phyloP scores from a whole-genome alignment of 257 asterid species.

The Orobanche coerulescens region DNA sequence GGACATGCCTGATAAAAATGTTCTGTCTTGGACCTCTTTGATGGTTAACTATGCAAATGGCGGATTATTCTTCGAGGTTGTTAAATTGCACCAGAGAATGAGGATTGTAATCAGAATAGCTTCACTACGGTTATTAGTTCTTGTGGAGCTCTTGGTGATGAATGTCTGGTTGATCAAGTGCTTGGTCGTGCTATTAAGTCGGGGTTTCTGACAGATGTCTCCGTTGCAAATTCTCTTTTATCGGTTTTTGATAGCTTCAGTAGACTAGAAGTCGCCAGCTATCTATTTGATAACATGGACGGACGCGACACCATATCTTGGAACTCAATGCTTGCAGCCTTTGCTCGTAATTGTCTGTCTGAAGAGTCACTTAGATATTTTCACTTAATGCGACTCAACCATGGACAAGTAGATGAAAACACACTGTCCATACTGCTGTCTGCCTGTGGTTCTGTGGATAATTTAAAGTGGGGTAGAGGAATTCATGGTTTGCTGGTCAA shows the following conservation, averaged over 20 bases:
- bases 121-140: no score
- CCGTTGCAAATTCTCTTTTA: constrained; percentile 55
- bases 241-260: constrained; percentile 46
- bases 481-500: constrained; percentile 56
- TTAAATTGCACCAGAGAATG: constrained; percentile 41
- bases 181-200: constrained; percentile 53
- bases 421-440: constrained; percentile 40
- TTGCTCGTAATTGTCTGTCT: constrained; percentile 31
- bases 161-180: constrained; percentile 48
- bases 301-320: constrained; percentile 51
- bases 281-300: constrained; percentile 41
- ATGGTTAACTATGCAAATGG: no score
- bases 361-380: constrained; percentile 41
- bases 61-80: constrained; percentile 35
- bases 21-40: no score
- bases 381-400: constrained; percentile 43
- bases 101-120: constrained; percentile 49
- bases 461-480: constrained; percentile 57
- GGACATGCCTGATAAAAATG: no score
- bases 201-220: constrained; percentile 42
- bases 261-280: constrained; percentile 30
- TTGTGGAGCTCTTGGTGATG: no score
- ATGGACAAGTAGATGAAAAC: constrained; percentile 43
- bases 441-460: no score
- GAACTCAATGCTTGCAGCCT: constrained; percentile 62